These are phyloP conservation scores for Volvox africanus DNA, from an alignment of 139 green algal genomes.

Conservation along the genomic window DNA sequence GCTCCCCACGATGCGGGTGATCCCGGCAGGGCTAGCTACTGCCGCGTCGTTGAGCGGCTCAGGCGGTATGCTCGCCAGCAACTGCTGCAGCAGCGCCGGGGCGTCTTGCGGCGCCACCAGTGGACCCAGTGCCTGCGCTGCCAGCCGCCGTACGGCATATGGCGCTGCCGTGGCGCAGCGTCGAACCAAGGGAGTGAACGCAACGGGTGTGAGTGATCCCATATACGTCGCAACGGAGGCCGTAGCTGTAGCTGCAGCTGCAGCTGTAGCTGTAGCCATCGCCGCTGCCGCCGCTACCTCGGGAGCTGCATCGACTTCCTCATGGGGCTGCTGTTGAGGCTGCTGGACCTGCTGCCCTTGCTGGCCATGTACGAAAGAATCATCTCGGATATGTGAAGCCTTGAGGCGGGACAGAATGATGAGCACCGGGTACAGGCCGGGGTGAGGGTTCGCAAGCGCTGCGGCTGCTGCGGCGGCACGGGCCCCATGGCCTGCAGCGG, in stretches of 20 bases:
- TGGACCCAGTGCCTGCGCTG: constrained; percentile 74
- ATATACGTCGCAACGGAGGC: background rate
- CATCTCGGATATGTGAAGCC: constrained; percentile 46
- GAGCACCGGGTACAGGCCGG: constrained; percentile 85
- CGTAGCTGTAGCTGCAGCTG: background rate
- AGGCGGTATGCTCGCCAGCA: constrained; percentile 37
- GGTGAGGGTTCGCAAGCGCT: constrained; percentile 64
- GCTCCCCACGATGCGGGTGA: background rate
- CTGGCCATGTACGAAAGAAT: background rate
- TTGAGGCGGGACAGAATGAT: constrained; percentile 86
- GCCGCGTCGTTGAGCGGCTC: background rate
- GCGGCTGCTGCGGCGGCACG: background rate
- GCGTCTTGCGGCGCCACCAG: constrained; percentile 70
- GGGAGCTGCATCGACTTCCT: background rate
- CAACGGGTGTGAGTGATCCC: constrained; percentile 64
- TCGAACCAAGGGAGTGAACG: constrained; percentile 75
- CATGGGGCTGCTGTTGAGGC: background rate
- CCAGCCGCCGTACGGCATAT: constrained; percentile 78
- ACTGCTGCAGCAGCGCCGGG: constrained; percentile 38
- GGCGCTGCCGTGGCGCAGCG: constrained; percentile 63
- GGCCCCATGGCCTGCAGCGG: background rate
- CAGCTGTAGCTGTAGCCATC: background rate
- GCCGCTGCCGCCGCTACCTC: background rate
- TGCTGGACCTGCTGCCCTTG: background rate
- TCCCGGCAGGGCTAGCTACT: background rate